phyloP scores from a whole-genome alignment of 164 flowering plant genomes.

The Stephania cephalantha region DNA sequence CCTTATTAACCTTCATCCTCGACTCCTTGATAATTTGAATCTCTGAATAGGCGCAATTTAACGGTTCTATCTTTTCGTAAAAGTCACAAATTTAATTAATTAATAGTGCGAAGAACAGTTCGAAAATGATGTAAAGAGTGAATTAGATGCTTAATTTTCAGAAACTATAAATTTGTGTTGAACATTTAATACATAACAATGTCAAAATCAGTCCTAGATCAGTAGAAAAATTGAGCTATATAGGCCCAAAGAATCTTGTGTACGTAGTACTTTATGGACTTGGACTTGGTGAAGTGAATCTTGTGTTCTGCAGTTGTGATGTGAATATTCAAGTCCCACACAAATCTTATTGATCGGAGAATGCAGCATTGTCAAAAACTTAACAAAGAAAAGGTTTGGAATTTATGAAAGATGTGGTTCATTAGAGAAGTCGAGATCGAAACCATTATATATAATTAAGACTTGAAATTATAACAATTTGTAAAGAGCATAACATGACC shows the following conservation, averaged over 20 bases:
- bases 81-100: background rate
- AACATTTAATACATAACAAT: background rate
- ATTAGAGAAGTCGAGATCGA: background rate
- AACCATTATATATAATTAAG: too few species aligned
- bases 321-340: background rate
- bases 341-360: background rate
- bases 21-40: too few species aligned
- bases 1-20: too few species aligned
- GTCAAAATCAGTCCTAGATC: background rate
- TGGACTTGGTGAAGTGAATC: background rate
- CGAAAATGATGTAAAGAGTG: background rate
- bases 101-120: background rate
- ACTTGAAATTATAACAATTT: too few species aligned
- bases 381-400: background rate
- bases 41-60: too few species aligned
- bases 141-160: background rate
- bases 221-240: background rate
- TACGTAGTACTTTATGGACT: background rate
- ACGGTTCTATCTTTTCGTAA: too few species aligned
- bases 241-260: background rate
- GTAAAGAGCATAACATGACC: too few species aligned
- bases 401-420: background rate
- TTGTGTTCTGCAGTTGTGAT: background rate
- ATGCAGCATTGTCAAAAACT: background rate
- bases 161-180: background rate